phyloP scores from a whole-genome alignment of 345 rosid species.

The Corchorus capsularis region DNA sequence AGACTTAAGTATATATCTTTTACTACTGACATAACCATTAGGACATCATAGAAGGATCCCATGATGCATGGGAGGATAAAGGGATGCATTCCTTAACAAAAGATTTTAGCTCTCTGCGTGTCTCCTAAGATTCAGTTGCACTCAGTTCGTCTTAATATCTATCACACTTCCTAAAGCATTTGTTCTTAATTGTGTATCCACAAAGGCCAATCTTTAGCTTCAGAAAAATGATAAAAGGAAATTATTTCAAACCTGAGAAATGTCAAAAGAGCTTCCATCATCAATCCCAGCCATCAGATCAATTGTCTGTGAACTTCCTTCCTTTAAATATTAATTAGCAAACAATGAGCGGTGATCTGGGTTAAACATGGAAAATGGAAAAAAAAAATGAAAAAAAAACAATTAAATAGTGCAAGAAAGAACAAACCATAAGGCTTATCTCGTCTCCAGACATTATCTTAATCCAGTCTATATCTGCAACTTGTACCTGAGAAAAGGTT shows the following conservation, averaged over 20 bases:
- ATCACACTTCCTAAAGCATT: not conserved
- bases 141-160: not conserved
- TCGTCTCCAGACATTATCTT: slow-evolving; percentile 72
- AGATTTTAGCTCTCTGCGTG: not conserved
- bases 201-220: slow-evolving; percentile 17
- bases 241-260: slow-evolving; percentile 65
- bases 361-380: not conserved
- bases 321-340: slow-evolving; percentile 52
- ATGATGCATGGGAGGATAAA: not conserved
- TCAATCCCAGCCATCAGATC: slow-evolving; percentile 68
- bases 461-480: slow-evolving; percentile 93
- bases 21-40: not conserved
- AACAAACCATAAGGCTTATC: slow-evolving; percentile 82
- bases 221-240: slow-evolving; percentile 13
- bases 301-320: slow-evolving; percentile 60
- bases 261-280: slow-evolving; percentile 70
- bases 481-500: slow-evolving; percentile 66
- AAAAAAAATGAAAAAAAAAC: not conserved
- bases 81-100: not conserved
- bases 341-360: slow-evolving; percentile 11
- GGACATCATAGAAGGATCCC: not conserved
- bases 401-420: slow-evolving; percentile 18
- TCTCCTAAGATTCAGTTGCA: not conserved
- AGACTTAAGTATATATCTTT: not conserved
- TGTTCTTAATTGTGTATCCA: slow-evolving; percentile 11